These are phyloP conservation scores for Penicillium paxilli DNA, from an alignment of 495 filamentous ascomycete species.

Conservation along the genomic window DNA sequence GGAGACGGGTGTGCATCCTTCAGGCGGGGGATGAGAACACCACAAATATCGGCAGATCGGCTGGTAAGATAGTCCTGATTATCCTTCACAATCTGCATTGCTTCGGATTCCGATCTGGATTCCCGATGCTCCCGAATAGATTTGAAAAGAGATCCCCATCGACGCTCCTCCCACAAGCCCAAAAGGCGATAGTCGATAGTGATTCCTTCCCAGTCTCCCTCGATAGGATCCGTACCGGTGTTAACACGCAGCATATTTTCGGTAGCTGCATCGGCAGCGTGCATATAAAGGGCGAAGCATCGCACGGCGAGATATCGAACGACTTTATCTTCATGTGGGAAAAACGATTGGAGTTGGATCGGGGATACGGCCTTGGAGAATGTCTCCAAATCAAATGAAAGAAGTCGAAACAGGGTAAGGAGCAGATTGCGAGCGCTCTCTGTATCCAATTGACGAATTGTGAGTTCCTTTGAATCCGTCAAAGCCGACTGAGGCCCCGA, in stretches of 20 bases:
- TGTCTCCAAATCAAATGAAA: conserved; percentile 67
- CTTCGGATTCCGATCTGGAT: conserved; percentile 20
- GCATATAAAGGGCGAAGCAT: conserved; percentile 74
- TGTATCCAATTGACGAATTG: conserved; percentile 37
- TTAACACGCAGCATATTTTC: conserved; percentile 67
- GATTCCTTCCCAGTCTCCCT: conserved; percentile 73
- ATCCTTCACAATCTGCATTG: conserved; percentile 31
- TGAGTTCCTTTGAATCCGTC: conserved; percentile 38
- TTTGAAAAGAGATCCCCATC: conserved; percentile 37
- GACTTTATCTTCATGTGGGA: conserved; percentile 57
- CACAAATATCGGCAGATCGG: conserved; percentile 55
- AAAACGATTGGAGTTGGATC: conserved; percentile 64
- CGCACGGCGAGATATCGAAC: conserved; percentile 81
- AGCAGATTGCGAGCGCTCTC: conserved; percentile 46
- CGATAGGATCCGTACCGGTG: conserved; percentile 58
- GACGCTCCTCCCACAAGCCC: conserved; percentile 72
- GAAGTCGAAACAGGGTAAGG: conserved; percentile 72
- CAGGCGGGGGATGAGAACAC: conserved; percentile 67
- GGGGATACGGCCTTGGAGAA: conserved; percentile 64
- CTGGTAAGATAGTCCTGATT: conserved; percentile 47
- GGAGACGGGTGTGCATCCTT: conserved; percentile 41
- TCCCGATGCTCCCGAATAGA: conserved; percentile 20
- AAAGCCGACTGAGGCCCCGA: conserved; percentile 40
- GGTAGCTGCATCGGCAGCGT: conserved; percentile 75
- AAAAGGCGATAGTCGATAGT: conserved; percentile 83